These are phyloP conservation scores for Plasmodium fragile DNA, from an alignment of 169 alveolate species.

Conservation along the genomic window DNA sequence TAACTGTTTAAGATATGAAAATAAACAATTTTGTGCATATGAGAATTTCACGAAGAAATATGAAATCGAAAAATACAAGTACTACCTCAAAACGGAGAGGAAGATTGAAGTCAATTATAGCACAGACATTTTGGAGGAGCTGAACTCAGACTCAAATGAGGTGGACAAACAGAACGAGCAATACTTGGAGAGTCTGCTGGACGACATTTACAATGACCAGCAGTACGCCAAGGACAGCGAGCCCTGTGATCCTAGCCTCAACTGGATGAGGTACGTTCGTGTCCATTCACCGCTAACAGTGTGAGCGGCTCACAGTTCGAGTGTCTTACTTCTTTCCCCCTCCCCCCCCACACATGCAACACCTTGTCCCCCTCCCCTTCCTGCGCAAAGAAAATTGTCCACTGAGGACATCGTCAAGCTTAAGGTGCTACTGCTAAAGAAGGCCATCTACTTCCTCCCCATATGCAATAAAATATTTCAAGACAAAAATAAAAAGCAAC, in stretches of 20 bases:
- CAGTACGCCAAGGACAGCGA: slow-evolving; percentile 34
- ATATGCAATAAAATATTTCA: slow-evolving; percentile 71
- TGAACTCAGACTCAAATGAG: slow-evolving; percentile 35
- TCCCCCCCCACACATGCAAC: neutral
- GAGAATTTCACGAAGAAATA: slow-evolving; percentile 57
- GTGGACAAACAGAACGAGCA: slow-evolving; percentile 30
- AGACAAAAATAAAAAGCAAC: slow-evolving; percentile 57
- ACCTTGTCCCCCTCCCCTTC: neutral
- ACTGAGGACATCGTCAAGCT: slow-evolving; percentile 50
- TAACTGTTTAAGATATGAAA: slow-evolving; percentile 25
- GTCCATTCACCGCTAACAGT: neutral
- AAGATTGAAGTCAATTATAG: slow-evolving; percentile 31
- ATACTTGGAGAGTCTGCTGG: slow-evolving; percentile 46
- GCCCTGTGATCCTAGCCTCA: neutral
- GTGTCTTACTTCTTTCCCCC: neutral
- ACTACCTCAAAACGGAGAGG: slow-evolving; percentile 49
- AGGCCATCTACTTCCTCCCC: slow-evolving; percentile 63
- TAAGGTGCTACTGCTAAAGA: slow-evolving; percentile 51
- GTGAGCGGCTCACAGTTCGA: neutral
- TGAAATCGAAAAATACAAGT: slow-evolving; percentile 59
- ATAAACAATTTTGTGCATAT: slow-evolving; percentile 19
- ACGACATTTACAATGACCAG: slow-evolving; percentile 40
- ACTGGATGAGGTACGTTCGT: slow-evolving; percentile 61
- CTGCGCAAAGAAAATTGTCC: slow-evolving; percentile 11
- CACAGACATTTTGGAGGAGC: slow-evolving; percentile 39